Percentiles rank a stretch among this genome's conserved stretches.
Evolutionary conservation across 345 rosid species (phyloP).

Genomic region (Citrus glauca): DNA sequence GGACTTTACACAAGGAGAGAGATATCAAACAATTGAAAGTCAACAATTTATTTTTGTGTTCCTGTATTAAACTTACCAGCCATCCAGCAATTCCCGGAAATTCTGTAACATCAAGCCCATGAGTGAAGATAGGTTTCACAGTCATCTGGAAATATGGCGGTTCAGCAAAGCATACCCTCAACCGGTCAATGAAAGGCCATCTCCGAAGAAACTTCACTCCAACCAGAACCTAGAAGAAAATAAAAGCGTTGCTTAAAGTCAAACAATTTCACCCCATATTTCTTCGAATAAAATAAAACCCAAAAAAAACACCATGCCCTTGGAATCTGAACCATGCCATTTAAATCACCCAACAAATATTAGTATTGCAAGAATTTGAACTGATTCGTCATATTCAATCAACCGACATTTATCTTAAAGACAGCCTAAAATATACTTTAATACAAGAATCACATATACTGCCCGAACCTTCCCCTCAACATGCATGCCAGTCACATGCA

Average conservation of each 20-base stretch:
- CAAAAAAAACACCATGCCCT: neutral
- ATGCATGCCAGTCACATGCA: constrained; percentile 95
- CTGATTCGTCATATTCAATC: neutral
- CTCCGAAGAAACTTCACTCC: constrained; percentile 81
- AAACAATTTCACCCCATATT: neutral
- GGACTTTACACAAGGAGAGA: constrained; percentile 10
- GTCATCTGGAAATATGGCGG: constrained; percentile 96
- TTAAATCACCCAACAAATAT: neutral
- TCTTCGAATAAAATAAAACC: neutral
- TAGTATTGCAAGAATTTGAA: neutral
- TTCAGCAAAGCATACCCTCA: constrained; percentile 89
- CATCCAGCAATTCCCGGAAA: constrained; percentile 97
- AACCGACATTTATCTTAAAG: neutral
- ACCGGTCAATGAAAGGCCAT: constrained; percentile 91
- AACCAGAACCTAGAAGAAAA: constrained; percentile 57
- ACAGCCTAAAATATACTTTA: neutral
- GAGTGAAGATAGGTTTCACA: constrained; percentile 71
- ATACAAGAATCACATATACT: neutral
- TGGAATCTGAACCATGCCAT: neutral
- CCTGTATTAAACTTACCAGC: constrained; percentile 61
- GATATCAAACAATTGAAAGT: constrained; percentile 5
- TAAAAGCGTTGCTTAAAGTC: neutral
- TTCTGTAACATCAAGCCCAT: constrained; percentile 79
- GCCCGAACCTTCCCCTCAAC: constrained; percentile 86
- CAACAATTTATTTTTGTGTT: constrained; percentile 7